Evolutionary conservation across 352 stramenopile genomes (phyloP), one percentile per base, ranked within the genome.

Genomic region (Phytophthora hybrid): DNA sequence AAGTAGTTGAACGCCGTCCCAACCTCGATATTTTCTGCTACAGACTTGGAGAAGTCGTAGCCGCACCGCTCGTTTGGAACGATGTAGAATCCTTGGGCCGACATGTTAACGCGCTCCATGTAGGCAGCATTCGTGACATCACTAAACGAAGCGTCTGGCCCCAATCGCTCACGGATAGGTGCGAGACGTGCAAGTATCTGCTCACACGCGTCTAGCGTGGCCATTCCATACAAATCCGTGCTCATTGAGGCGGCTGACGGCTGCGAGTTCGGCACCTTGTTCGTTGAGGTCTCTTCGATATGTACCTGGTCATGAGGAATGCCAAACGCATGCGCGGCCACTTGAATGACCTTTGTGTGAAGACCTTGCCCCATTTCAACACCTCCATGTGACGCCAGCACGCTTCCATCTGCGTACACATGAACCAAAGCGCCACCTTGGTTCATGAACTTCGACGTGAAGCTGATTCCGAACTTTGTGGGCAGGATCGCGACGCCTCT

Each of bases 331-430:
- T 96, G 89, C 23, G 97, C 97, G 18, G 94, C 85, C 44, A 95
- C 84, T 59, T 95, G 88, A 49, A 94, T 93, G 58, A 97, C 93
- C 79, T 99, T 99, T 1, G 97, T 99, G 78, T 99, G 95, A 6
- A 99, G 77, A 11, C 97, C 97, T 80, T 99, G 97, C 32, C 97
- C 97, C 97, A 99, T 99, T 83, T 99, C 97, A n/a, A 97, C 98
- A 29, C 97, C 97, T 31, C 97, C 97, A 67, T 99, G 97, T 10
- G 91, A 97, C 9, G 99, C 86, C 44, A 99, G 74, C 32, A 99
- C 95, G 63, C 95, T 99, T 8, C 96, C 97, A 68, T 99, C 97
- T 1, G 85, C 86, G 76, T 99, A 99, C 13, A 99, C 82, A 78
- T 99, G 95, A 9, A 99, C 97, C 13, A 99, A 85, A 2, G 97